Base-by-base conservation (phyloP, 495 filamentous ascomycete species). In the Penicillium canescens region DNA sequence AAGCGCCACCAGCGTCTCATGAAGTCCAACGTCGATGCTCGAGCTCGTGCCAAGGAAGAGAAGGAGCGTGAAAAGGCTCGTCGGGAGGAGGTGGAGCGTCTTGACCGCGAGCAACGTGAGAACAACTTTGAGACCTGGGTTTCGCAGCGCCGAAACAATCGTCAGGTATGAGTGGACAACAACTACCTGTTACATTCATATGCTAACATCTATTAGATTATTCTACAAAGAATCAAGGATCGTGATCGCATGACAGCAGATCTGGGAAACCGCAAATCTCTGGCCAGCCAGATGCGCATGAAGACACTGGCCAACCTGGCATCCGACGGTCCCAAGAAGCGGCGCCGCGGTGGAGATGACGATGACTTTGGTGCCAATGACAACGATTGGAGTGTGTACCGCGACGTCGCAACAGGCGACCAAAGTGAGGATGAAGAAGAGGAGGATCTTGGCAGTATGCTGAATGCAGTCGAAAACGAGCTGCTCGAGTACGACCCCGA, bases 301-400 rank as follows among this genome's bases (percentile, higher is more conserved):
- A 97, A 98, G 73, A 91, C 84, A 13, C 87, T 98, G n/a, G 95
- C 94, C 37, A 96, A 96, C 59, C 86, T 98, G 2, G 94, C 94
- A 13, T 91, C 92, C 0, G 94, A 98, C 70, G 85, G 85, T 16
- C 92, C 93, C 0, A 84, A 83, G 50, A 91, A 91, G 68, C 93
- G 93, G 64, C 82, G 92, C 35, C 82, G 94, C 21, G 87, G 87
- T 14, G 78, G 77, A 14, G 82, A 84, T 50, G 94, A 98, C 61
- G 94, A 98, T 64, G 89, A 88, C 52, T 98, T 98, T 65, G 94
- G 94, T 50, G 92, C 93, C 33, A 94, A 98, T 65, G 94, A 98
- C 59, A 91, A 93, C 51, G 94, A 98, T 69, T 98, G 94, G 94
- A 88, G 88, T 46, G 90, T 98, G 12, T 98, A 98, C 71, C 86